These are phyloP conservation scores for Aaosphaeria pasadenensis DNA, from an alignment of 2,329 filamentous ascomycete species.

Conservation along the genomic window DNA sequence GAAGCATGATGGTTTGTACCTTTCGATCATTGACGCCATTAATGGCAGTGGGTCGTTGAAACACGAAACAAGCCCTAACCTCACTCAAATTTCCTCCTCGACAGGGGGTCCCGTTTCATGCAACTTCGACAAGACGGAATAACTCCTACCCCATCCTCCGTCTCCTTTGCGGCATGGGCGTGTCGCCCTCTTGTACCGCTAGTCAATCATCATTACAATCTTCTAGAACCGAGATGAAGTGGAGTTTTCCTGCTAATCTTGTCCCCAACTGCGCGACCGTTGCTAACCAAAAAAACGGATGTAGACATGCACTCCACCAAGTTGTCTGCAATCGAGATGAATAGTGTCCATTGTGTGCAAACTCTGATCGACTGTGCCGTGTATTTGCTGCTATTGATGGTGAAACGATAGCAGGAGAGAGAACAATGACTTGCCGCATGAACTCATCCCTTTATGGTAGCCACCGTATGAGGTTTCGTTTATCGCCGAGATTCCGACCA, in stretches of 20 bases:
- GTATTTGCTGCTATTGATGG: background rate
- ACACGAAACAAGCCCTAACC: slow-evolving; percentile 6
- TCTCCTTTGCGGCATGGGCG: background rate
- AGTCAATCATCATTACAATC: slow-evolving; percentile 6
- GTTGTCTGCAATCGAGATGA: background rate
- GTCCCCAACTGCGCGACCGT: background rate
- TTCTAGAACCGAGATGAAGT: slow-evolving; percentile 9
- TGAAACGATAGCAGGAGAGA: background rate
- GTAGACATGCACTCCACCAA: background rate
- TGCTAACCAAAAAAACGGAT: background rate
- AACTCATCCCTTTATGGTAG: background rate
- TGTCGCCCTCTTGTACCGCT: slow-evolving; percentile 1
- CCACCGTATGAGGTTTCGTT: slow-evolving; percentile 22
- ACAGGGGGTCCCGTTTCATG: slow-evolving; percentile 14
- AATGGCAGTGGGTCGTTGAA: slow-evolving; percentile 3
- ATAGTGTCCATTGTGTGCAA: background rate
- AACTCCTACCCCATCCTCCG: slow-evolving; percentile 5
- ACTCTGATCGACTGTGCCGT: background rate
- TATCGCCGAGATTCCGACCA: slow-evolving; percentile 14
- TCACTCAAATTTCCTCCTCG: background rate
- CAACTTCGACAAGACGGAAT: slow-evolving; percentile 9
- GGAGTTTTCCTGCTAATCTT: background rate
- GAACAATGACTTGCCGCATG: background rate
- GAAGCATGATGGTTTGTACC: too few relatives aligned
- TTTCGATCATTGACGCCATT: too few relatives aligned